These are phyloP conservation scores for Trapa bicornis DNA, from an alignment of 345 rosid species.

Conservation along the genomic window DNA sequence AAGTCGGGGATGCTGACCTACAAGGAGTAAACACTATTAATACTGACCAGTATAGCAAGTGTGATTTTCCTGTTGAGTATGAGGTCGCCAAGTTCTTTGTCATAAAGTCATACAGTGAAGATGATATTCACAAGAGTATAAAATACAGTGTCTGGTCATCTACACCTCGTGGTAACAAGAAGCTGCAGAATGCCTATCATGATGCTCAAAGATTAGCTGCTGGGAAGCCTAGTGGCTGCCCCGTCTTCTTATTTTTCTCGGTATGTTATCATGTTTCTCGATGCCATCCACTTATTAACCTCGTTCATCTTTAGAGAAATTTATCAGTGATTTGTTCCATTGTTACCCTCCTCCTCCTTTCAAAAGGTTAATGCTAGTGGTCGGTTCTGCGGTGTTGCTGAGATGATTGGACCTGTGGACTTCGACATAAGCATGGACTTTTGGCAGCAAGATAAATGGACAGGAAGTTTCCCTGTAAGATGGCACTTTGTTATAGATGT, in stretches of 20 bases:
- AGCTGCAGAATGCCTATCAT: conserved; percentile 63
- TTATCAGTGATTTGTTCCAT: not conserved
- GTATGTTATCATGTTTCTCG: conserved; percentile 30
- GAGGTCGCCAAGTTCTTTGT: conserved; percentile 67
- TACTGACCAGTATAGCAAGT: conserved; percentile 63
- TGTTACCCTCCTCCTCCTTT: conserved; percentile 6
- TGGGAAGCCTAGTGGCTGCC: conserved; percentile 44
- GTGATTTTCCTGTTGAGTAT: conserved; percentile 47
- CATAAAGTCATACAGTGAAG: conserved; percentile 93
- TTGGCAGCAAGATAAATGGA: conserved; percentile 99
- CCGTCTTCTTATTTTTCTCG: conserved; percentile 78
- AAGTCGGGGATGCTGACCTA: conserved; percentile 39
- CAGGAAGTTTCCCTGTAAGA: conserved; percentile 84
- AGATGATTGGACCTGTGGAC: conserved; percentile 89
- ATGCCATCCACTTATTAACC: not conserved
- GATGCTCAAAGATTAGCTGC: conserved; percentile 54
- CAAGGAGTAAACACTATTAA: conserved; percentile 51
- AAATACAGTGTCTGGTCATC: conserved; percentile 94
- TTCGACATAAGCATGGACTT: conserved; percentile 74
- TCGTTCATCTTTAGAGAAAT: not conserved
- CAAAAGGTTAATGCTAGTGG: conserved; percentile 89
- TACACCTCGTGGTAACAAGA: conserved; percentile 90
- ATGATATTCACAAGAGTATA: conserved; percentile 97
- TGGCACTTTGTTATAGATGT: conserved; percentile 92
- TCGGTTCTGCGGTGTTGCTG: conserved; percentile 92